These are phyloP conservation scores for Leishmania mexicana DNA, from an alignment of 208 protist genomes.

Conservation along the genomic window DNA sequence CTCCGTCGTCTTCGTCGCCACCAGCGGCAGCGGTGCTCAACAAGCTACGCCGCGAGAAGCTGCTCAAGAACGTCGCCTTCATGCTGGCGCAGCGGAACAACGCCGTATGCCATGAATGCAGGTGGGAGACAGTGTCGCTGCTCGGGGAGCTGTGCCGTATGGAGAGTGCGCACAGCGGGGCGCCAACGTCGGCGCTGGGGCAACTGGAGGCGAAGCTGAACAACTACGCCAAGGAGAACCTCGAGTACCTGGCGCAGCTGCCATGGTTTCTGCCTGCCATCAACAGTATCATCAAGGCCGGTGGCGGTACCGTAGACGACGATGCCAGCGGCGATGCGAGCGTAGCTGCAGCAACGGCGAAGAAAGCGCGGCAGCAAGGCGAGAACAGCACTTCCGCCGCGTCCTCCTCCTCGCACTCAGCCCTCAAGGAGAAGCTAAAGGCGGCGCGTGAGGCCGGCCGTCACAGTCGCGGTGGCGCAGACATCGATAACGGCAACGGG, in stretches of 20 bases:
- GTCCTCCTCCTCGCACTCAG: constrained; percentile 27
- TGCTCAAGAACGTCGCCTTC: constrained; percentile 69
- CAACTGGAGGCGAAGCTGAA: constrained; percentile 65
- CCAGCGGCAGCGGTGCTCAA: constrained; percentile 17
- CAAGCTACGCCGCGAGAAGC: constrained; percentile 44
- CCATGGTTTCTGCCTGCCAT: constrained; percentile 72
- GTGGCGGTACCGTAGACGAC: constrained; percentile 23
- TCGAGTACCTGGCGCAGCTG: constrained; percentile 72
- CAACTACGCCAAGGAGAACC: constrained; percentile 58
- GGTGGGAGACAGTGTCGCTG: constrained; percentile 81
- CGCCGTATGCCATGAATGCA: constrained; percentile 67
- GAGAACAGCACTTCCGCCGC: neutral
- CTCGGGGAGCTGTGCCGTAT: constrained; percentile 82
- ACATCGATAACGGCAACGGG: neutral
- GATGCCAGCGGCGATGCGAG: neutral
- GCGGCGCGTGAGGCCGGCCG: constrained; percentile 23
- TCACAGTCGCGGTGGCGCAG: neutral
- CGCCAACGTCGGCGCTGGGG: constrained; percentile 30
- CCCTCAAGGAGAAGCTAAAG: constrained; percentile 28
- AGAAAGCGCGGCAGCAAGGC: neutral
- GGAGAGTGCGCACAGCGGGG: constrained; percentile 38
- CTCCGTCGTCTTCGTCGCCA: neutral
- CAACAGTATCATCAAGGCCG: constrained; percentile 46
- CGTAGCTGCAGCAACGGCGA: neutral
- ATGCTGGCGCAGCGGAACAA: constrained; percentile 78